A percentile compares a stretch with the other conserved stretches of the same genome.
Evolutionary conservation across 768 basidiomycete species (phyloP).

Genomic region (Calocera viscosa): DNA sequence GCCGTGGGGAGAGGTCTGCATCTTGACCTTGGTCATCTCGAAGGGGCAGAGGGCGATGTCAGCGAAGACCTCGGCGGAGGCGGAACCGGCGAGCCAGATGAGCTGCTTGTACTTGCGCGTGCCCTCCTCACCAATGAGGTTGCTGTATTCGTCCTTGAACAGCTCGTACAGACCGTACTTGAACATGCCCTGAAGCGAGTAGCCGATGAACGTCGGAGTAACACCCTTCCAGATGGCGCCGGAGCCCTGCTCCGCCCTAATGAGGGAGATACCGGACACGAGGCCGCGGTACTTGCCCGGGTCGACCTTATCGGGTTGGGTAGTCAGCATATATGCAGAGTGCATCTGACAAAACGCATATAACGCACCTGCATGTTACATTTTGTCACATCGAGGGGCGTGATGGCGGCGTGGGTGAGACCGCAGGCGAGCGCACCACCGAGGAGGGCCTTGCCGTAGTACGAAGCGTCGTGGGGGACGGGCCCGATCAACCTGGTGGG

Average conservation of each 20-base stretch:
- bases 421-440: conserved; percentile 82
- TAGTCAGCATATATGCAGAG: not conserved
- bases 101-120: conserved; percentile 69
- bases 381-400: conserved; percentile 77
- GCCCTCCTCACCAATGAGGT: conserved; percentile 74
- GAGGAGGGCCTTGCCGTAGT: conserved; percentile 79
- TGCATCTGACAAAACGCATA: not conserved
- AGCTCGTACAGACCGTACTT: conserved; percentile 96
- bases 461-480: conserved; percentile 58
- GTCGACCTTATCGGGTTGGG: conserved; percentile 45
- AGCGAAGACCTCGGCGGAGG: conserved; percentile 89
- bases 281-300: conserved; percentile 64
- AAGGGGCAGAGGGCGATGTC: conserved; percentile 92
- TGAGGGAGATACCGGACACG: conserved; percentile 44
- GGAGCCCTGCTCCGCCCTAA: conserved; percentile 69
- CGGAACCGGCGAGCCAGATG: conserved; percentile 90
- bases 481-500: conserved; percentile 47
- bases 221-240: conserved; percentile 89
- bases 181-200: conserved; percentile 94
- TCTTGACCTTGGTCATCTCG: conserved; percentile 89
- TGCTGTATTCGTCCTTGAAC: conserved; percentile 90
- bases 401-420: conserved; percentile 76
- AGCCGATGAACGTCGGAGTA: conserved; percentile 84
- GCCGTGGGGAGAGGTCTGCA: conserved; percentile 62
- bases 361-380: conserved; percentile 79